Percentiles rank a stretch among this genome's conserved stretches.
Evolutionary conservation across 176 grass and related monocot genomes (phyloP).

Genomic region (Triticum timopheevii): DNA sequence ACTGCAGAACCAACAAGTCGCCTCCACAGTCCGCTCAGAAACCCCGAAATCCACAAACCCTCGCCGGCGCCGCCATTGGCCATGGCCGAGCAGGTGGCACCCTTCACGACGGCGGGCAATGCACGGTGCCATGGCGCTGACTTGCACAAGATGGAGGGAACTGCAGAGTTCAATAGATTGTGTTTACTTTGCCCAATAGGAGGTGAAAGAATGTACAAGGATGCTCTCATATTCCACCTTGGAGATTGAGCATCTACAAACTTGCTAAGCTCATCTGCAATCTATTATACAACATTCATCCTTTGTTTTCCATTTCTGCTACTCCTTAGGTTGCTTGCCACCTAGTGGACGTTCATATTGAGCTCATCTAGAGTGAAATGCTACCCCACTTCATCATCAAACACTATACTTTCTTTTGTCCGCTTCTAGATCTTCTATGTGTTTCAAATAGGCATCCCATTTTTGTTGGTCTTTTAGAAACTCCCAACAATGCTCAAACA

Average conservation of each 20-base stretch:
- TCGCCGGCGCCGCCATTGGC: too few species aligned
- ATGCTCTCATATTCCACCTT: too few species aligned
- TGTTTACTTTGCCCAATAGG: too few species aligned
- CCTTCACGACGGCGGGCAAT: too few species aligned
- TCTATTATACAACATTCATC: neutral
- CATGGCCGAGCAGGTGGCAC: too few species aligned
- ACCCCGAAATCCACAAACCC: too few species aligned
- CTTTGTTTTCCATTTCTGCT: neutral
- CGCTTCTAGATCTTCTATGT: neutral
- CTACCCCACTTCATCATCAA: neutral
- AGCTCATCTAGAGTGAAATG: neutral
- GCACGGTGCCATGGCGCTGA: too few species aligned
- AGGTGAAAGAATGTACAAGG: too few species aligned
- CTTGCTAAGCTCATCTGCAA: neutral
- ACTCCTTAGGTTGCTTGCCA: neutral
- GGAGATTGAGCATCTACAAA: conserved; percentile 21
- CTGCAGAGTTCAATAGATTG: too few species aligned
- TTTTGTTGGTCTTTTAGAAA: neutral
- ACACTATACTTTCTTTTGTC: neutral
- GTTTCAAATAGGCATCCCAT: neutral
- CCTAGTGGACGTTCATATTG: neutral
- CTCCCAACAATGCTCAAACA: neutral
- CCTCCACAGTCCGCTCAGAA: too few species aligned
- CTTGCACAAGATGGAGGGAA: too few species aligned
- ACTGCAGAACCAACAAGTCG: too few species aligned